Evolutionary conservation across 176 grass and related monocot genomes (phyloP).

Genomic region (Avena atlantica): DNA sequence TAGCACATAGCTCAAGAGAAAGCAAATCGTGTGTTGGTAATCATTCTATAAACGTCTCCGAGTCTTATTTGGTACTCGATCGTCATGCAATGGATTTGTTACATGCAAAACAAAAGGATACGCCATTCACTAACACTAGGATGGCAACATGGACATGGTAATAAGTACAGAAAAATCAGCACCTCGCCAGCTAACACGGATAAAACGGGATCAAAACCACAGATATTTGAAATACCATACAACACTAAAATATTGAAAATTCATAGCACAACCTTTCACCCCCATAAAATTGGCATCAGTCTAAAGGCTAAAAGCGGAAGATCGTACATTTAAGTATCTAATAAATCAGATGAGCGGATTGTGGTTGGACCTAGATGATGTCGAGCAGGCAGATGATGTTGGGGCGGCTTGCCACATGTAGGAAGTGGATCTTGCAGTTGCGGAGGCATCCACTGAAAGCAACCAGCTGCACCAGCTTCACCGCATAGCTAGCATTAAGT

Average conservation of each 20-base stretch:
- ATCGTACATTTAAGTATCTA: not conserved
- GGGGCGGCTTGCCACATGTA: not conserved
- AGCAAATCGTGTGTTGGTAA: not conserved
- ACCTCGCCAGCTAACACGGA: not conserved
- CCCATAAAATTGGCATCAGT: not conserved
- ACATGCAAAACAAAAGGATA: not conserved
- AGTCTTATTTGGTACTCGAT: not conserved
- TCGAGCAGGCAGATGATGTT: not conserved
- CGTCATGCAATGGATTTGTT: not conserved
- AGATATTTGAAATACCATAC: constrained; percentile 2
- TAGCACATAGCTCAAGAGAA: not conserved
- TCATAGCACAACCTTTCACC: not conserved
- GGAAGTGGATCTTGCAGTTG: not conserved
- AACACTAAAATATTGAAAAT: not conserved
- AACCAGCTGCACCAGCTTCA: not conserved
- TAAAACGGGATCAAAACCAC: not conserved
- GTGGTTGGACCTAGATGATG: not conserved
- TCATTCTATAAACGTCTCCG: not conserved
- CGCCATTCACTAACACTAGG: not conserved
- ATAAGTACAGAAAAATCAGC: not conserved
- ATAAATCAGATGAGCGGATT: not conserved
- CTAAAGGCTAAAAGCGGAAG: not conserved
- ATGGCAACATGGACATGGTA: constrained; percentile 4
- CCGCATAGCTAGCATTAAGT: not conserved
- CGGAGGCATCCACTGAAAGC: not conserved